Base-by-base conservation (phyloP, 2,329 filamentous ascomycete species). In the Diplodia scrobiculata region DNA sequence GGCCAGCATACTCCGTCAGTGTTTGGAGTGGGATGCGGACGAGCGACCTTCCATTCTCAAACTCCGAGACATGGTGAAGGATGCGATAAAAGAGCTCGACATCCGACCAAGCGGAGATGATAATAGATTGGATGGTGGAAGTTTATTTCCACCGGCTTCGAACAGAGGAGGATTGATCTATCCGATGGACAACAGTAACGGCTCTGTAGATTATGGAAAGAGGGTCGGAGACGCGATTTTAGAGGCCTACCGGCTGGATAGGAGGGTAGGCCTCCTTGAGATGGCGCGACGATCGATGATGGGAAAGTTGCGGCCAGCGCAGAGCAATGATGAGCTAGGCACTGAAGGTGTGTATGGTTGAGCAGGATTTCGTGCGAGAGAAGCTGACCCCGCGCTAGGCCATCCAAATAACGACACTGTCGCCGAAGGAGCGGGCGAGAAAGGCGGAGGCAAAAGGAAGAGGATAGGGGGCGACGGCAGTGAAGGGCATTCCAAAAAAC, bases 41-140 rank as follows among this genome's bases (percentile, higher is more conserved):
- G 58, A 14, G 11, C 45, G 58, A 29, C 58, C 58, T 11, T 62
- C 45, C 17, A 50, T 62, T 11, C 55, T 17, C n/a, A 34, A 21
- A 29, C 58, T 62, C 19, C 58, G 58, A 21, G 11, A 27, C 7
- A 50, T 50, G 58, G 10, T 62, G 14, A 50, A 50, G 2, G 13
- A 13, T n/a, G 58, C 58, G 1, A 62, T 62, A 19, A n/a, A 1
- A 5, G 58, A 62, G 25, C 29, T 48, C 27, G 10, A 50, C 2
- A 50, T 62, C 45, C 25, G 36, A 7, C 45, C 41, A 13, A 10
- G 34, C 48, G 17, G 41, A n/a, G 9, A 13, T 1, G 17, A 19
- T 13, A 7, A 17, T 7, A 36, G 10, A 17, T 7, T 2, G 10
- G 10, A 36, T 36, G 10, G 10, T 36, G 3, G 34, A 1, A 7